These are phyloP conservation scores for Venturia oleaginea DNA, from an alignment of 2,329 filamentous ascomycete genomes.

Conservation along the genomic window DNA sequence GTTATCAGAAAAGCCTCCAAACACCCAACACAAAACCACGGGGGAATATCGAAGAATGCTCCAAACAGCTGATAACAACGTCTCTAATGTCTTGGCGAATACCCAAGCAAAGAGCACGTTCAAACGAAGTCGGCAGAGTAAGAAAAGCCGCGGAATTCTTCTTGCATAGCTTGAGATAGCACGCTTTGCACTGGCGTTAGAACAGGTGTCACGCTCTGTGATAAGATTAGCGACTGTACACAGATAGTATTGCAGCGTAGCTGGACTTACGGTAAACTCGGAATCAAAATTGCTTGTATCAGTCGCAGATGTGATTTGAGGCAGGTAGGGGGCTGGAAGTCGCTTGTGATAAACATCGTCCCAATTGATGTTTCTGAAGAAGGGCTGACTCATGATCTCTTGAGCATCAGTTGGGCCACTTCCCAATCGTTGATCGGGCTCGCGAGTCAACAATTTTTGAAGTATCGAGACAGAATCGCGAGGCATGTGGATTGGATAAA, in stretches of 20 bases:
- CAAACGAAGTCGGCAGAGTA: slow-evolving; percentile 87
- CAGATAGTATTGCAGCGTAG: slow-evolving; percentile 91
- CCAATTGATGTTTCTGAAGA: slow-evolving; percentile 97
- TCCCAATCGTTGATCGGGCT: slow-evolving; percentile 85
- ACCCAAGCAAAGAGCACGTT: neutral
- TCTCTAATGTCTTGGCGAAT: neutral
- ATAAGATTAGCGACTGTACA: slow-evolving; percentile 50
- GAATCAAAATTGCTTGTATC: slow-evolving; percentile 99
- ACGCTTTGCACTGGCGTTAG: slow-evolving; percentile 46
- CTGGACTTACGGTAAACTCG: slow-evolving; percentile 96
- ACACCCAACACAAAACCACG: slow-evolving; percentile 3
- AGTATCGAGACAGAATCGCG: slow-evolving; percentile 94
- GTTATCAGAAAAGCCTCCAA: neutral
- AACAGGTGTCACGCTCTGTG: slow-evolving; percentile 10
- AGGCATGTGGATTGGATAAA: slow-evolving; percentile 98
- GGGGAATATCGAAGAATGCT: slow-evolving; percentile 1
- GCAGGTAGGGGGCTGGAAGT: slow-evolving; percentile 79
- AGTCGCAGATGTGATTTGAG: slow-evolving; percentile 80
- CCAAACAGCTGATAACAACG: slow-evolving; percentile 3
- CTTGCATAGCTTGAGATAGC: slow-evolving; percentile 95
- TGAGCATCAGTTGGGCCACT: slow-evolving; percentile 95
- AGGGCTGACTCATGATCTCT: slow-evolving; percentile 97
- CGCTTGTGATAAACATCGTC: slow-evolving; percentile 97
- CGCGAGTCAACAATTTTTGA: slow-evolving; percentile 91
- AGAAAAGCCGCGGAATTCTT: slow-evolving; percentile 98